Percentiles rank a stretch among this genome's conserved stretches.
Conservation (phyloP, 768 basidiomycete genomes). For the Rhodotorula kratochvilovae region DNA sequence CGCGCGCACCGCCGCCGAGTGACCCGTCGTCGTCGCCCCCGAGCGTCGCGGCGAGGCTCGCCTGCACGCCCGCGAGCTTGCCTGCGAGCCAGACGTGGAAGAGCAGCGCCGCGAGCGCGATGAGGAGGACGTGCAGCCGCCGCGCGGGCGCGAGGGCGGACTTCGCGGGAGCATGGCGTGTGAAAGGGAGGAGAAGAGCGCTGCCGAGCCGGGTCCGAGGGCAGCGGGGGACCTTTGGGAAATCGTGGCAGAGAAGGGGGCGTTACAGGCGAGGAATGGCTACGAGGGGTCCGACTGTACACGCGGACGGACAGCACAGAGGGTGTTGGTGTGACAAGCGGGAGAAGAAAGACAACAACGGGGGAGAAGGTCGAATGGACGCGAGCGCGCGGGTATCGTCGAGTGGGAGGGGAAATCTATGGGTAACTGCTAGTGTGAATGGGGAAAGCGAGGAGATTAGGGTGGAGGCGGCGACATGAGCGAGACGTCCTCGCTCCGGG, state of each 20-base stretch:
- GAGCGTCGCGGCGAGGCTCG: not conserved
- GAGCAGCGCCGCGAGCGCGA: not conserved
- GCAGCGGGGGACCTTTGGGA: no score
- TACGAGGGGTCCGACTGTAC: no score
- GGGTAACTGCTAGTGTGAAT: not conserved
- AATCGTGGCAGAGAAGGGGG: not conserved
- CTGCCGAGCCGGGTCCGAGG: not conserved
- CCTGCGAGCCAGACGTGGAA: constrained; percentile 8
- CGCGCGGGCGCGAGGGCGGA: not conserved
- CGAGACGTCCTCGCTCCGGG: not conserved
- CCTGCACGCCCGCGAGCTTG: not conserved
- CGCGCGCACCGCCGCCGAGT: not conserved
- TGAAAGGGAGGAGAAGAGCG: not conserved
- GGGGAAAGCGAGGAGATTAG: not conserved
- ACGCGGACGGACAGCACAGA: not conserved
- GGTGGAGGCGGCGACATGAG: not conserved
- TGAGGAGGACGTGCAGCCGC: not conserved
- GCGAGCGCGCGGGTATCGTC: not conserved
- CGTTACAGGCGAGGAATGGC: not conserved
- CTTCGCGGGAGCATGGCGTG: not conserved
- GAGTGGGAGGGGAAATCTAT: no score
- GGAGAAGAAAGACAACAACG: not conserved
- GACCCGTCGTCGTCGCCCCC: not conserved
- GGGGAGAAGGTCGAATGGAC: not conserved
- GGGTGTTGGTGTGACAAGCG: not conserved